A percentile compares a stretch with the other conserved stretches of the same genome.
Conservation (phyloP, 495 filamentous ascomycete genomes). For the Darksidea phi region DNA sequence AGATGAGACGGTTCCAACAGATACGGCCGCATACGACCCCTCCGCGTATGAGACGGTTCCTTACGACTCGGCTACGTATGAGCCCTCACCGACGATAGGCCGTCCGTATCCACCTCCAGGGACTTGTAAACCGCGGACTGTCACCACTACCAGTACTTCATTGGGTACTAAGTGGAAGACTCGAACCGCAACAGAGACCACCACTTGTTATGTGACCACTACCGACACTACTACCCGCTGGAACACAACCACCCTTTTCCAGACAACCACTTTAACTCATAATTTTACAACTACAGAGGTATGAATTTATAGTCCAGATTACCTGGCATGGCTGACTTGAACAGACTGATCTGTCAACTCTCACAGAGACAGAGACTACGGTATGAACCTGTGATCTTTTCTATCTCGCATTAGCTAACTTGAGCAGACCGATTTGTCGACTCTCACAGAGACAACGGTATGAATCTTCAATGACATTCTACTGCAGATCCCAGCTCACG, state of each 20-base stretch:
- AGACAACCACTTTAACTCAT: not conserved
- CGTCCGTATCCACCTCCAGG: too few relatives aligned
- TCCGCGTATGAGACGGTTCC: too few relatives aligned
- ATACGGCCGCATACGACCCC: not conserved
- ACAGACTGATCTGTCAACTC: not conserved
- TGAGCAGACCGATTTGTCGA: too few relatives aligned
- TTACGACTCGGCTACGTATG: too few relatives aligned
- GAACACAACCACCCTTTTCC: conserved; percentile 6
- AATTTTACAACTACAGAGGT: not conserved
- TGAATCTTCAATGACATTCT: not conserved
- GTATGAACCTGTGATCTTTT: too few relatives aligned
- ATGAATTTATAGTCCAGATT: not conserved
- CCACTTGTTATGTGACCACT: conserved; percentile 8
- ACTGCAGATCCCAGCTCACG: not conserved
- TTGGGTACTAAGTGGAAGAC: not conserved
- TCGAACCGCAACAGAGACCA: not conserved
- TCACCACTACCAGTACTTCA: not conserved
- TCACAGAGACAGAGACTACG: not conserved
- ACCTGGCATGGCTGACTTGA: not conserved
- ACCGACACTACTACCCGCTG: conserved; percentile 21
- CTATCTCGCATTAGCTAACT: too few relatives aligned
- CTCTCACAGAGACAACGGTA: conserved; percentile 2
- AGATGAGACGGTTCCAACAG: not conserved
- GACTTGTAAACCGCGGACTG: not conserved
- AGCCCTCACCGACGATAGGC: too few relatives aligned